Base-by-base conservation (phyloP, 2,329 filamentous ascomycete genomes). In the Cryphonectria radicalis region DNA sequence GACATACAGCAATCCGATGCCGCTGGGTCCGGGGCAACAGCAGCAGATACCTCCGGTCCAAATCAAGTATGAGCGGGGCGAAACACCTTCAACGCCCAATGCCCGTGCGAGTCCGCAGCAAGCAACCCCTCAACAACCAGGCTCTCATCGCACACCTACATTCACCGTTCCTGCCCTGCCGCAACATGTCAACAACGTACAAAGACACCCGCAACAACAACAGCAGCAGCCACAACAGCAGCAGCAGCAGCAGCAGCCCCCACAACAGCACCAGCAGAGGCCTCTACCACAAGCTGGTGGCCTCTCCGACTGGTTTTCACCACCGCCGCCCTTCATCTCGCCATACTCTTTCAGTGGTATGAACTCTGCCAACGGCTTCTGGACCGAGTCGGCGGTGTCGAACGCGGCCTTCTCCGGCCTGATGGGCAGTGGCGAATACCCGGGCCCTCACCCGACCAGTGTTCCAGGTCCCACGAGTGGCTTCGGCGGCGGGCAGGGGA, bases 281-380 rank as follows among this genome's bases (percentile, higher is more conserved):
- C 84, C 83, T 4, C 77, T 86, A 1, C 81, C 86, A 32, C 81
- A 80, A 3, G 74, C 81, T 3, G 80, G 81, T 0, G 80, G 80
- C 8, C 77, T 82, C 4, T 81, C 81, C 7, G 81, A 84, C 72
- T 89, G 87, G 87, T 88, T 87, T 78, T 84, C 82, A 14, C 84
- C 85, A 0, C 85, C 85, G 10, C 80, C 85, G 0, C 85, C 84
- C 0, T 86, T 88, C 74, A 85, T 88, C 66, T 85, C 86, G 2
- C 86, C 87, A 0, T 88, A 87, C 70, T 78, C 82, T 8, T 87
- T 87, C 70, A 81, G 81, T 50, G 80, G 80, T 25, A 81, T 82
- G 75, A 80, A 79, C 70, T 79, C 68, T 14, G 55, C 69, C 22
- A 55, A 79, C 66, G 80, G 78, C 60, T 82, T 83, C 74, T 87